Base-by-base conservation (phyloP, 495 filamentous ascomycete genomes). In the Daldinia bambusicola region DNA sequence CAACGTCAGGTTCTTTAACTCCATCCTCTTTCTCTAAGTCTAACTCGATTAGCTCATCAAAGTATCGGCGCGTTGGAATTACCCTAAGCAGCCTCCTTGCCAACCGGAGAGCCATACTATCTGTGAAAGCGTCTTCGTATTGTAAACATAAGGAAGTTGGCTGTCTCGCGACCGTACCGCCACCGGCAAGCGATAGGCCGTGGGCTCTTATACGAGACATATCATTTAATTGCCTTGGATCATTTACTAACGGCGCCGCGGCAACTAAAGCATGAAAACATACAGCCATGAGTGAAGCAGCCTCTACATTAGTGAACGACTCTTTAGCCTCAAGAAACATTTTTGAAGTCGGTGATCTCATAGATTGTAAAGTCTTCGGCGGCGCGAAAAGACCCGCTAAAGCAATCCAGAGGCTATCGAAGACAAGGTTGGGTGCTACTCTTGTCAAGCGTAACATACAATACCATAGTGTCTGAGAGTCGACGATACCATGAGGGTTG, bases 341-440 rank as follows among this genome's bases (percentile, higher is more conserved):
- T 63, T 80, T 84, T 12, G 76, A 64, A 5, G 80, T 80, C 6
- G 79, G 77, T 8, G 80, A 83, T 6, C 79, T 79, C 51, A 77
- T 72, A 31, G 73, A 73, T 68, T 84, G 80, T 13, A 93, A 82
- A 18, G 85, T 78, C 56, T 82, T 83, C 2, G 91, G 90, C 0
- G 89, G 88, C 26, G 84, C 81, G 74, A 93, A 95, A 12, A 95
- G 78, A 38, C 84, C 81, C 22, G 88, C 88, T n/a, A 90, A 76
- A 7, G 90, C 86, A 74, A 84, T 84, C 93, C 93, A 96, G 5
- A 97, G 79, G 66, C 90, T 93, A 70, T 94, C 86, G 56, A 93
- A 89, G 0, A 93, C 84, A 60, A 93, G 78, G 45, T 75, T 85
- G 36, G 81, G 86, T 13, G 77, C 82, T 55, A 79, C 77, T 57